A percentile compares a stretch with the other conserved stretches of the same genome.
Conservation (phyloP, 371 early-diverging fungal genomes). For the Blakeslea trispora region DNA sequence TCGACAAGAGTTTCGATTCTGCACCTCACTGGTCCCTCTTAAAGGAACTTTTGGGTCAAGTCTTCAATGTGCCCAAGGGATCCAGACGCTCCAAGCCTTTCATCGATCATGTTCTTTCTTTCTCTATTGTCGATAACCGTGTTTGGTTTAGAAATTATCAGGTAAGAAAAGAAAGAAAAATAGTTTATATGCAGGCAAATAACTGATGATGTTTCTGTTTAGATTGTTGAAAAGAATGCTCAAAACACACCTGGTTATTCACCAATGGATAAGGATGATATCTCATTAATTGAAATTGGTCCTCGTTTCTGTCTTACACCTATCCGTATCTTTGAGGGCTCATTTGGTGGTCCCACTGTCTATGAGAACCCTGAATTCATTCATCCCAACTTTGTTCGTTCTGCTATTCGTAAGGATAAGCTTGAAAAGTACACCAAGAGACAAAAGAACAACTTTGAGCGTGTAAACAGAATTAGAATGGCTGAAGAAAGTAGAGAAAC, state of each 20-base stretch:
- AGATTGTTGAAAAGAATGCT: slow-evolving; percentile 59
- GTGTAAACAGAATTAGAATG: slow-evolving; percentile 49
- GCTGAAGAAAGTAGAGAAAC: slow-evolving; percentile 55
- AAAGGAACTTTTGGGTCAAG: slow-evolving; percentile 89
- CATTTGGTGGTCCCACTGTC: slow-evolving; percentile 90
- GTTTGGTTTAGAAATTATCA: slow-evolving; percentile 98
- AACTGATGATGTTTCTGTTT: slow-evolving; percentile 1
- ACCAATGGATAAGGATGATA: slow-evolving; percentile 65
- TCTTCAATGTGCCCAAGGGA: slow-evolving; percentile 88
- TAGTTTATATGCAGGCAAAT: too few relatives aligned
- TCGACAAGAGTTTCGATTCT: slow-evolving; percentile 89
- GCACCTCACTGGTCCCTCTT: slow-evolving; percentile 81
- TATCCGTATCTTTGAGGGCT: slow-evolving; percentile 93
- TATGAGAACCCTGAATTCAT: slow-evolving; percentile 90
- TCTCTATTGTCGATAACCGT: slow-evolving; percentile 86
- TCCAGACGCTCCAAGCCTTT: slow-evolving; percentile 94
- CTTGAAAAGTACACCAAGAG: slow-evolving; percentile 56
- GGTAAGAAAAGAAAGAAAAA: too few relatives aligned
- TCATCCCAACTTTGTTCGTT: slow-evolving; percentile 71
- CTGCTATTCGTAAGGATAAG: slow-evolving; percentile 53
- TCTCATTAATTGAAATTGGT: slow-evolving; percentile 94
- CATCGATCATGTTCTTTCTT: slow-evolving; percentile 91
- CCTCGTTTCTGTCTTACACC: slow-evolving; percentile 94
- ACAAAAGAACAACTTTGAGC: slow-evolving; percentile 47
- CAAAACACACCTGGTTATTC: slow-evolving; percentile 54